A percentile compares a stretch with the other conserved stretches of the same genome.
Conservation (phyloP, 441 rosid genomes). For the Populus hybrid region DNA sequence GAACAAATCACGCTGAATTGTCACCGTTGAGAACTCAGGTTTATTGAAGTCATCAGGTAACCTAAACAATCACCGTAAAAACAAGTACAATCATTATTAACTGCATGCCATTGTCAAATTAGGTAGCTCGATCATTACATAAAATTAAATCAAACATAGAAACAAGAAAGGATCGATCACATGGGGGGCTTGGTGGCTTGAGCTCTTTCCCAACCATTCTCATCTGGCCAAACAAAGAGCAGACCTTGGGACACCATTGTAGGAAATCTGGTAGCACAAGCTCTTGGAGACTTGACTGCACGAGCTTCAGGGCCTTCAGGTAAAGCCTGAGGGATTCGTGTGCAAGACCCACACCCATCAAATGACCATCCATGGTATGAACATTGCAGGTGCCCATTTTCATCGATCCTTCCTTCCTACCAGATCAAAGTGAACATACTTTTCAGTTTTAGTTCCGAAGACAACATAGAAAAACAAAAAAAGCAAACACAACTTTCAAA, state of each 20-base stretch:
- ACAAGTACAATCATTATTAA: not conserved
- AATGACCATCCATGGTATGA: constrained; percentile 99
- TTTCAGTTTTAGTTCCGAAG: not conserved
- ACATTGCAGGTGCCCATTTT: constrained; percentile 88
- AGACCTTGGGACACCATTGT: constrained; percentile 82
- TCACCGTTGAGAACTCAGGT: constrained; percentile 84
- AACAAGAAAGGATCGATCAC: constrained; percentile 32
- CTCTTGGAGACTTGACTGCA: constrained; percentile 73
- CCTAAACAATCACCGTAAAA: constrained; percentile 36
- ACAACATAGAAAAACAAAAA: not conserved
- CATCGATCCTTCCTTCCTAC: constrained; percentile 88
- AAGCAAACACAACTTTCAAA: not conserved
- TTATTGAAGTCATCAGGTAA: constrained; percentile 85
- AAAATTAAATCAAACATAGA: not conserved
- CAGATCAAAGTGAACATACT: constrained; percentile 7
- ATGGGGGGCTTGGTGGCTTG: constrained; percentile 60
- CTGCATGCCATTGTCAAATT: not conserved
- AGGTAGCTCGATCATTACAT: not conserved
- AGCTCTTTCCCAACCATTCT: constrained; percentile 84
- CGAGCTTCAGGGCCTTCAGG: constrained; percentile 91
- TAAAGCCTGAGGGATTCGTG: constrained; percentile 76
- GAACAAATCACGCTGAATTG: constrained; percentile 92
- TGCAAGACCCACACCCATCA: constrained; percentile 81
- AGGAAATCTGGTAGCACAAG: constrained; percentile 71
- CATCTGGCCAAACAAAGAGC: constrained; percentile 98